Base-by-base conservation (phyloP, 148 eudicot species). In the Chenopodium quinoa region DNA sequence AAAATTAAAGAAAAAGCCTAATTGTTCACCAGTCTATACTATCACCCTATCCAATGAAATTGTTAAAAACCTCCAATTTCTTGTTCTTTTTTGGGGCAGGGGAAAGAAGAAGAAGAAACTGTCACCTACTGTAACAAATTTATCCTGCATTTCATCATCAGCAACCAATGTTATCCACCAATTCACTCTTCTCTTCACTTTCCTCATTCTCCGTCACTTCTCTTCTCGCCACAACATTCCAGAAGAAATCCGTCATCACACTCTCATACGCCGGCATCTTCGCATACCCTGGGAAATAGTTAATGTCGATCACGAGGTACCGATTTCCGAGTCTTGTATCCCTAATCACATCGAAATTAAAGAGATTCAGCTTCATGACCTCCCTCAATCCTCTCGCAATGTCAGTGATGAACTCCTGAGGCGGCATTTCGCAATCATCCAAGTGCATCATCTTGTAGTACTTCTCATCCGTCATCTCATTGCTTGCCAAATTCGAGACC, bases 251-350 rank as follows among this genome's bases (percentile, higher is more conserved):
- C 0, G 92, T 90, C 85, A 94, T 74, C 25, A 92, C 90, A 40
- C 75, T 71, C 84, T 91, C 97, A 79, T 92, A 94, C 9, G 86
- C 73, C 2, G 98, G 98, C 89, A 94, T 89, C 75, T 94, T 94
- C 0, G 97, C 97, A 81, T 91, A 94, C 27, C 98, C 98, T 10
- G 98, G 98, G 70, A 94, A 94, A 88, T 94, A 94, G 80, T 94
- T 94, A 54, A 94, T 94, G 73, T 93, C 98, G 52, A 94, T 89
- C 48, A 94, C 91, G 78, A 94, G 94, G 83, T 94, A 94, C 78
- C 91, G 79, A 83, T 91, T 91, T 68, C 90, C 93, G 25, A 86
- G 40, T 65, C 83, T 86, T 16, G 84, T 69, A 66, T 94, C 97
- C 84, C 97, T 89, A 66, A 93, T 93, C 44, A 93, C 86, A 75